Evolutionary conservation across 1,284 basidiomycete genomes (phyloP), one percentile per base, ranked within the genome.

Genomic region (Papiliotrema terrestris): DNA sequence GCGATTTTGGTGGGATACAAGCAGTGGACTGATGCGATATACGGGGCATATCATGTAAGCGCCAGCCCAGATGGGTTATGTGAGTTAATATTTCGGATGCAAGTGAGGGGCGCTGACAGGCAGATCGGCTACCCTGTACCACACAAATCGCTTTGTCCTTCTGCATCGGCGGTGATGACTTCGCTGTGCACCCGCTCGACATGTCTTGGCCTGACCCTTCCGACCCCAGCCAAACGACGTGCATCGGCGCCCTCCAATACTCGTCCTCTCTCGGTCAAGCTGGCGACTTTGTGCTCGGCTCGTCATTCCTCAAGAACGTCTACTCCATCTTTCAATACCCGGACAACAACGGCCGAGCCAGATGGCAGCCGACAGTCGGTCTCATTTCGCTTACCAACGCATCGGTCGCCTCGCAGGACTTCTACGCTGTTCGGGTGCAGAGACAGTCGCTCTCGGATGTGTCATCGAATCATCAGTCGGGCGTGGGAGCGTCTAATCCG

Each of bases 281-380:
- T 17, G 74, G 73, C 9, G 75, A 77, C 55, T 66, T 77, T 26
- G 63, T 77, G n/a, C 61, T 77, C 19, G 75, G 75, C 23, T 70
- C 67, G 38, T 61, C 69, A 2, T 77, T 76, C 52, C 51, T 77
- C 43, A 76, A 74, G 58, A 77, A 77, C 50, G 75, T 71, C 38
- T 77, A 77, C 57, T 70, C 74, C 6, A 63, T 77, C 41, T 77
- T 66, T 58, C 66, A 70, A 32, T 77, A 77, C 38, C 75, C 75
- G 0, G 71, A 75, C 41, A 65, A 63, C 23, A 58, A 49, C 25
- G 59, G 58, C 37, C 53, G 57, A 13, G 56, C 48, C 14, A 66
- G 60, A 15, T 75, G 73, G 72, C 68, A 74, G 37, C 75, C 75
- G 1, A 68, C 63, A 0, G 71, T 77, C 20, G 75, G 71, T 19